Conservation (phyloP, 805 yeast genomes). For the Metschnikowia gelsemii region DNA sequence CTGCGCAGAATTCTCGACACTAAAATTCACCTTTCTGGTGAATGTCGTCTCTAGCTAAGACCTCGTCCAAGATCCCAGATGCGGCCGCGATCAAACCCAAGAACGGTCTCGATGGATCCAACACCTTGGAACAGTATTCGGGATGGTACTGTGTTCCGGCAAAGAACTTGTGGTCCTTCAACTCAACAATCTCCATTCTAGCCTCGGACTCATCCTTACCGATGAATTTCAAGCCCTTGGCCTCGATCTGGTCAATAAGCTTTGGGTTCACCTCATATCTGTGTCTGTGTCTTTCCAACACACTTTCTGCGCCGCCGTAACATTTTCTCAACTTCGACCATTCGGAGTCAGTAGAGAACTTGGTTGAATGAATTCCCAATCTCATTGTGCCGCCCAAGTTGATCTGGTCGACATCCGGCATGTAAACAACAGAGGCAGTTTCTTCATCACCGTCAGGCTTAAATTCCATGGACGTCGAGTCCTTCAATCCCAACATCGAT, state of each 20-base stretch:
- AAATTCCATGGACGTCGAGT: slow-evolving; percentile 82
- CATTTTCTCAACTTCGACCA: slow-evolving; percentile 71
- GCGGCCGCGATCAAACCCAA: slow-evolving; percentile 95
- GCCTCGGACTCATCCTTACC: slow-evolving; percentile 89
- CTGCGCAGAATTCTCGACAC: too few relatives aligned
- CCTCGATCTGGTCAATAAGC: slow-evolving; percentile 67
- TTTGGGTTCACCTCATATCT: slow-evolving; percentile 96
- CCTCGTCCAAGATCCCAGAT: slow-evolving; percentile 72
- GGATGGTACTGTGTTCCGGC: slow-evolving; percentile 99
- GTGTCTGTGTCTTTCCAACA: slow-evolving; percentile 95
- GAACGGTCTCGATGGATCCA: slow-evolving; percentile 95
- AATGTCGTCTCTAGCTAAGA: slow-evolving; percentile 49
- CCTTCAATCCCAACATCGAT: slow-evolving; percentile 64
- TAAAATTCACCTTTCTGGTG: slow-evolving; percentile 46
- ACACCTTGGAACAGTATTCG: slow-evolving; percentile 92
- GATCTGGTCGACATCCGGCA: slow-evolving; percentile 97
- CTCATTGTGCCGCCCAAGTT: slow-evolving; percentile 99
- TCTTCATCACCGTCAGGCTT: slow-evolving; percentile 58
- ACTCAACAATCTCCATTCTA: slow-evolving; percentile 93
- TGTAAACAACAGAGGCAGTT: slow-evolving; percentile 81
- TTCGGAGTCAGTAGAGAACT: slow-evolving; percentile 66
- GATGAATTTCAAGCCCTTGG: slow-evolving; percentile 78
- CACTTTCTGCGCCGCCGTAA: slow-evolving; percentile 68
- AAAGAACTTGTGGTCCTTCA: slow-evolving; percentile 81
- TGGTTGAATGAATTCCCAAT: slow-evolving; percentile 89